These are phyloP conservation scores for Scedosporium boydii DNA, from an alignment of 2,329 filamentous ascomycete species.

Conservation along the genomic window DNA sequence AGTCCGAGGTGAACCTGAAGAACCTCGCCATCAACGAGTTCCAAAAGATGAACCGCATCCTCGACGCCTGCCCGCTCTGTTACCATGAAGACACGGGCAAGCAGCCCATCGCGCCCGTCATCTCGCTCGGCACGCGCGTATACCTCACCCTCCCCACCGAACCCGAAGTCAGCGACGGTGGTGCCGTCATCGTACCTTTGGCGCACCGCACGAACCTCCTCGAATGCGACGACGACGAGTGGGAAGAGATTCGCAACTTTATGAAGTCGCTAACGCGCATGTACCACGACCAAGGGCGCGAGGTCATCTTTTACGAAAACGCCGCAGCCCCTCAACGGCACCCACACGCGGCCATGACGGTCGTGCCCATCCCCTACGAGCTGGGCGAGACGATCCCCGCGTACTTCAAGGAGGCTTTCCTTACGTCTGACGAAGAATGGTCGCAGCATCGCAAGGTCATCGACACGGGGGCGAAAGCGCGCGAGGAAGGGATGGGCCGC, in stretches of 20 bases:
- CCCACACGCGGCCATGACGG: conserved; percentile 76
- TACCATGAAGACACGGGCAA: conserved; percentile 72
- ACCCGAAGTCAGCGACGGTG: conserved; percentile 74
- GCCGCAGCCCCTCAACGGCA: conserved; percentile 71
- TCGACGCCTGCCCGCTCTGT: conserved; percentile 84
- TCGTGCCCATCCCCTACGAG: conserved; percentile 78
- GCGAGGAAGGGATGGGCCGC: conserved; percentile 63
- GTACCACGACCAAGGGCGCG: conserved; percentile 87
- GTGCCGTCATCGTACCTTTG: conserved; percentile 81
- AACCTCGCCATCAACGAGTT: conserved; percentile 82
- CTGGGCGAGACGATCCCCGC: conserved; percentile 87
- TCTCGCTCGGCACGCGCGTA: conserved; percentile 77
- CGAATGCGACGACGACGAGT: conserved; percentile 98
- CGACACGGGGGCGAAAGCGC: conserved; percentile 61
- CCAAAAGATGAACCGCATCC: conserved; percentile 76
- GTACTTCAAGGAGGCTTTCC: conserved; percentile 91
- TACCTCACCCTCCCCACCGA: conserved; percentile 85
- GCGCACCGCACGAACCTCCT: conserved; percentile 81
- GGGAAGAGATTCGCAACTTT: conserved; percentile 98
- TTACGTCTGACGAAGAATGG: conserved; percentile 86
- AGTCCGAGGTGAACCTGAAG: conserved; percentile 78
- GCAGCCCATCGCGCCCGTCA: conserved; percentile 72
- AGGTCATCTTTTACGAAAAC: conserved; percentile 97
- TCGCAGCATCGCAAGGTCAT: conserved; percentile 91
- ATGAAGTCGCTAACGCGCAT: conserved; percentile 93